phyloP scores from a whole-genome alignment of 2,329 filamentous ascomycete species.

The Allantophomopsis cytisporea region DNA sequence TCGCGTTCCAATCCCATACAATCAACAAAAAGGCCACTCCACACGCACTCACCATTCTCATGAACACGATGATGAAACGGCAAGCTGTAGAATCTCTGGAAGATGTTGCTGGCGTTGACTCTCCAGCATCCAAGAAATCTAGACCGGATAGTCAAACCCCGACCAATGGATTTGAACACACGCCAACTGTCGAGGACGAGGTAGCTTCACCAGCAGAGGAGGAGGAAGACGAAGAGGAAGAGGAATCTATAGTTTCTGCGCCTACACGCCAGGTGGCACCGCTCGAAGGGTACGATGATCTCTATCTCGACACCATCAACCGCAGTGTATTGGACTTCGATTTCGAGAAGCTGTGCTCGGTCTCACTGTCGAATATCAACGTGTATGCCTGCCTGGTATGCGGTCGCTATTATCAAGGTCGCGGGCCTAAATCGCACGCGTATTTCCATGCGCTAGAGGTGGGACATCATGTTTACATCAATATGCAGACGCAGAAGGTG shows the following conservation, averaged over 20 bases:
- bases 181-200: constrained; percentile 11
- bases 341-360: constrained; percentile 95
- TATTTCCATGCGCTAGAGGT: constrained; percentile 96
- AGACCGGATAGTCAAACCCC: constrained; percentile 24
- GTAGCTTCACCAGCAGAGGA: constrained; percentile 9
- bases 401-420: constrained; percentile 93
- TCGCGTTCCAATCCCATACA: too few relatives aligned
- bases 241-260: constrained; percentile 9
- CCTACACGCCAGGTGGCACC: constrained; percentile 51
- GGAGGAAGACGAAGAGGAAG: constrained; percentile 11
- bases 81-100: constrained; percentile 47
- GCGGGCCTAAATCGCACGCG: constrained; percentile 86
- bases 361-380: constrained; percentile 95
- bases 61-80: constrained; percentile 33
- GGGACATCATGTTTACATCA: constrained; percentile 95
- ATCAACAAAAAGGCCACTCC: too few relatives aligned
- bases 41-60: too few relatives aligned
- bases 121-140: constrained; percentile 45
- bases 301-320: constrained; percentile 96
- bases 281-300: constrained; percentile 79
- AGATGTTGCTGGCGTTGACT: constrained; percentile 36
- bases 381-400: constrained; percentile 96
- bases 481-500: constrained; percentile 85
- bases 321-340: constrained; percentile 91
- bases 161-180: constrained; percentile 13